phyloP scores from a whole-genome alignment of 345 rosid genomes.

The Theobroma cacao region DNA sequence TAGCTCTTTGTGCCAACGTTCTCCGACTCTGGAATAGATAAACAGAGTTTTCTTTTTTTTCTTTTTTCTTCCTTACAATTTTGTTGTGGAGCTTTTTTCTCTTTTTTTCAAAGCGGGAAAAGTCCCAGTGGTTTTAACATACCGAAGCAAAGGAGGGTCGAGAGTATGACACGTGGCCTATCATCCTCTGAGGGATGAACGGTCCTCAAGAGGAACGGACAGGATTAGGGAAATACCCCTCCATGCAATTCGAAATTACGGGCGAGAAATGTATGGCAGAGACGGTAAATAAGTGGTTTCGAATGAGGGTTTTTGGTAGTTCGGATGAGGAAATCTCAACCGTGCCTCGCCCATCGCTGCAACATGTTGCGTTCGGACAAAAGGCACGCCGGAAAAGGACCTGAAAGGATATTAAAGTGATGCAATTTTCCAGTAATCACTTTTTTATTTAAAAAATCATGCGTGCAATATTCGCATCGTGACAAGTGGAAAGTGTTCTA shows the following conservation, averaged over 20 bases:
- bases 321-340: conserved; percentile 13
- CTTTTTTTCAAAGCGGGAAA: conserved; percentile 50
- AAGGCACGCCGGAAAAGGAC: conserved; percentile 9
- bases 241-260: not conserved
- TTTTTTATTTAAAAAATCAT: not conserved
- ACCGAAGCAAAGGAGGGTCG: conserved; percentile 46
- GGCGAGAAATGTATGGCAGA: not conserved
- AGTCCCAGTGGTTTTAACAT: conserved; percentile 37
- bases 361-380: not conserved
- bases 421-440: not conserved
- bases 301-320: conserved; percentile 3
- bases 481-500: not conserved
- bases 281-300: not conserved
- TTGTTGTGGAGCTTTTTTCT: not conserved
- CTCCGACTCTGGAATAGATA: conserved; percentile 26
- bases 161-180: conserved; percentile 61
- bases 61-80: not conserved
- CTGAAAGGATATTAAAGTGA: not conserved
- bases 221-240: conserved; percentile 22
- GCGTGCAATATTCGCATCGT: conserved; percentile 1
- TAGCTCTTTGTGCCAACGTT: not conserved
- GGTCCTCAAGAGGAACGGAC: not conserved
- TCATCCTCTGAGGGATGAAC: conserved; percentile 34
- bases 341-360: not conserved
- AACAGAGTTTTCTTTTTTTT: conserved; percentile 17